phyloP scores from a whole-genome alignment of 2,329 filamentous ascomycete species.

The Epichloe hybrida region DNA sequence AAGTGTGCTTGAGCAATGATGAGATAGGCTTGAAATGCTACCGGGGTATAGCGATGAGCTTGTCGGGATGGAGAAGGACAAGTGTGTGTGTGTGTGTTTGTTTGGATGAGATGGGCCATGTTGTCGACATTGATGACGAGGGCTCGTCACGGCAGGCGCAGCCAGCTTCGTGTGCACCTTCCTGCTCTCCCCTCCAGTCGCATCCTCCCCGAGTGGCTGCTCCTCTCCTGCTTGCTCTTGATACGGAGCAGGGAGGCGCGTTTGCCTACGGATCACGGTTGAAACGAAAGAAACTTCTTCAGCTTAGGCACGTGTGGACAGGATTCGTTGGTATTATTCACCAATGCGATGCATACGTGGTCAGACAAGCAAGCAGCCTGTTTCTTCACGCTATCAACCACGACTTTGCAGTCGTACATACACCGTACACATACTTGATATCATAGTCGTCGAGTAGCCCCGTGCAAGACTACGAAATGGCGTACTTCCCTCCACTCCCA shows the following conservation, averaged over 20 bases:
- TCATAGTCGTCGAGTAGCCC: background rate
- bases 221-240: too few species aligned
- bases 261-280: too few species aligned
- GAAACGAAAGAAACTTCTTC: too few species aligned
- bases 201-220: too few species aligned
- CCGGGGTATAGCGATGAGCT: background rate
- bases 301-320: too few species aligned
- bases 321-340: background rate
- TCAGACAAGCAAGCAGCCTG: background rate
- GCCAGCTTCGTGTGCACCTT: too few species aligned
- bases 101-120: background rate
- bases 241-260: too few species aligned
- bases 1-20: background rate
- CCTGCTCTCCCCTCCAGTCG: too few species aligned
- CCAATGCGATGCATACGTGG: background rate
- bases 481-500: too few species aligned
- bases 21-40: background rate
- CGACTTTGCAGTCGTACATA: background rate
- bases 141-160: too few species aligned
- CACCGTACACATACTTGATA: background rate
- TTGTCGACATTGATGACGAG: background rate
- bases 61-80: background rate
- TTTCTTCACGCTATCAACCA: background rate
- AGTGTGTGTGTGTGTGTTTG: background rate
- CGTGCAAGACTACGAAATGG: background rate